Conservation (phyloP, 345 rosid genomes). For the Citrus glauca region DNA sequence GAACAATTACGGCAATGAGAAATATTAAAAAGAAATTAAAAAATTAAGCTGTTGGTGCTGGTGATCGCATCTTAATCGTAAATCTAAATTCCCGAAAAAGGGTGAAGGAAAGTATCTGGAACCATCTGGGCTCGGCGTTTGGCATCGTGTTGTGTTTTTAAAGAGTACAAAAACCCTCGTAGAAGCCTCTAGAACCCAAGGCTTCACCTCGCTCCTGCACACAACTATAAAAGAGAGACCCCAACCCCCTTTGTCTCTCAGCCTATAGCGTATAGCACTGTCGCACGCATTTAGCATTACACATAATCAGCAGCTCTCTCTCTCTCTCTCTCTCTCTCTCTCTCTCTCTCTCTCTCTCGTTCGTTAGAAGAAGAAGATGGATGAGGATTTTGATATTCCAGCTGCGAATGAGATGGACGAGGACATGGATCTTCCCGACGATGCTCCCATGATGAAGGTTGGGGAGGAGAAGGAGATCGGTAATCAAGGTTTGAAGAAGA, state of each 20-base stretch:
- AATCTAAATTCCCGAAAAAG: not conserved
- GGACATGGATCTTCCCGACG: constrained; percentile 46
- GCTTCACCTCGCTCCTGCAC: not conserved
- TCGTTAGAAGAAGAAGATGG: constrained; percentile 25
- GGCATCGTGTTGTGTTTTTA: not conserved
- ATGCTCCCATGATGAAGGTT: constrained; percentile 30
- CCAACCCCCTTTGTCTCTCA: not conserved
- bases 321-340: no score
- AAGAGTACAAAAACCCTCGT: not conserved
- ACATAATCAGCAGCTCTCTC: not conserved
- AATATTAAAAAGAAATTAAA: no score
- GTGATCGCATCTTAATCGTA: not conserved
- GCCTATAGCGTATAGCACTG: no score
- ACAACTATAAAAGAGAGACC: not conserved
- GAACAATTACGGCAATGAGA: no score
- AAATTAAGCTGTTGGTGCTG: no score
- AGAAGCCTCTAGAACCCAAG: constrained; percentile 48
- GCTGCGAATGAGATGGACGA: constrained; percentile 43
- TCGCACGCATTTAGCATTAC: not conserved
- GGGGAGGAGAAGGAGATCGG: constrained; percentile 87
- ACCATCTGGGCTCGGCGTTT: constrained; percentile 1
- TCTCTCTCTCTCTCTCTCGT: no score
- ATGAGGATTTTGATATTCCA: constrained; percentile 57
- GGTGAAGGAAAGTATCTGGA: not conserved
- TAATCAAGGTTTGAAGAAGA: constrained; percentile 73